Evolutionary conservation across 768 basidiomycete genomes (phyloP).

Genomic region (Lactifluus volemus): DNA sequence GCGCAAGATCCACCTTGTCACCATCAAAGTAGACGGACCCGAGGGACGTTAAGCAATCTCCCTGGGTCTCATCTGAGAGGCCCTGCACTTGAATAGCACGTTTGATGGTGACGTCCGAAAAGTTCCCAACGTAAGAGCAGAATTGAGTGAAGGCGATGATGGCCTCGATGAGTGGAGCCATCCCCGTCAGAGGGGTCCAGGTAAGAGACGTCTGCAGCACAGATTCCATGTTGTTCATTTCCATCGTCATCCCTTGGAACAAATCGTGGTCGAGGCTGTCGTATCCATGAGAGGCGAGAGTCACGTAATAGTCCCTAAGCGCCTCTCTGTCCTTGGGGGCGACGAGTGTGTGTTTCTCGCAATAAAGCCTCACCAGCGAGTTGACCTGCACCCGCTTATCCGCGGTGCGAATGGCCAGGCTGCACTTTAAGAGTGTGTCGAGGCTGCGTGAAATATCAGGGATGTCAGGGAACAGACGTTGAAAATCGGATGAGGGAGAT

Average conservation of each 20-base stretch:
- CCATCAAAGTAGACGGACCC: constrained; percentile 2
- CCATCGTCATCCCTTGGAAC: constrained; percentile 9
- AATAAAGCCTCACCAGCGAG: constrained; percentile 12
- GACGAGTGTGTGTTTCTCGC: background rate
- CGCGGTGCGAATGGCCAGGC: constrained; percentile 3
- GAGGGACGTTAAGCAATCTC: constrained; percentile 1
- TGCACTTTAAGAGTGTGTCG: constrained; percentile 9
- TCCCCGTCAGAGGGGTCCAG: background rate
- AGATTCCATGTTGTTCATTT: constrained; percentile 12
- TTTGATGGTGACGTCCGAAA: constrained; percentile 4
- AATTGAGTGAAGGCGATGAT: constrained; percentile 12
- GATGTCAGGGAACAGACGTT: background rate
- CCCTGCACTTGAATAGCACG: background rate
- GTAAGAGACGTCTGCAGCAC: constrained; percentile 5
- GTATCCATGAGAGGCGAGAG: constrained; percentile 8
- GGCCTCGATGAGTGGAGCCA: constrained; percentile 6
- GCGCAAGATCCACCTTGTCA: background rate
- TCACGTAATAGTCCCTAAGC: constrained; percentile 10
- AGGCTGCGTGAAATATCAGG: background rate
- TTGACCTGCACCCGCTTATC: constrained; percentile 13
- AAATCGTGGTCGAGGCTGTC: constrained; percentile 1
- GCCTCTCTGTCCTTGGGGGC: background rate
- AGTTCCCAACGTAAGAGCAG: constrained; percentile 9
- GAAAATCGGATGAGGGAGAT: background rate
- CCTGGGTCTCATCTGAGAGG: background rate